A percentile compares a stretch with the other conserved stretches of the same genome.
Evolutionary conservation across 2,329 filamentous ascomycete species (phyloP).

Genomic region (Monosporascus sp.): DNA sequence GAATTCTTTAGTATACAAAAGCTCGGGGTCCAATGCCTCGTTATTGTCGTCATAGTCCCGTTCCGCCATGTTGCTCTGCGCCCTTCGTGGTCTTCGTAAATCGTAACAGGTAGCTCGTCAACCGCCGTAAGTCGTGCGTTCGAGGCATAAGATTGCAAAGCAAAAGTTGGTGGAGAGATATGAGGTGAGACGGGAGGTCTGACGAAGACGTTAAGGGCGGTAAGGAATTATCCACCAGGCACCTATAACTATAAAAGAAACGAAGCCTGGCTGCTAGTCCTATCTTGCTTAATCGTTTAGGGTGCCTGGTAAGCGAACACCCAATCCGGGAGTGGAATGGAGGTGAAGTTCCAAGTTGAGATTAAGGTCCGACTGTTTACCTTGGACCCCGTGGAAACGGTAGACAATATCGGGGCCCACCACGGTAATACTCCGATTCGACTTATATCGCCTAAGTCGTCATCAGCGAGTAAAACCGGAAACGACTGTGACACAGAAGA

Average conservation of each 20-base stretch:
- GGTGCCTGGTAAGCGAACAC: neutral
- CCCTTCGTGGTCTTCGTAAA: conserved; percentile 11
- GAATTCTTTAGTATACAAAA: conserved; percentile 87
- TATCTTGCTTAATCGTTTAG: too few relatives aligned
- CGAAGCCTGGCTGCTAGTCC: too few relatives aligned
- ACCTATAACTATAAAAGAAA: too few relatives aligned
- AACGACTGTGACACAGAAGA: neutral
- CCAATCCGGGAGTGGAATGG: neutral
- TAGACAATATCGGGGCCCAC: neutral
- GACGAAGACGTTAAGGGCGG: neutral
- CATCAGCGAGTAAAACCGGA: neutral
- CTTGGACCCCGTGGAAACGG: neutral
- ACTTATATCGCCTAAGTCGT: neutral
- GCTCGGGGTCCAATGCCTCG: conserved; percentile 73
- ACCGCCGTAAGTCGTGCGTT: neutral
- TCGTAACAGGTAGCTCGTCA: conserved; percentile 4
- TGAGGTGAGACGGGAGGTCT: neutral
- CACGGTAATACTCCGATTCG: neutral
- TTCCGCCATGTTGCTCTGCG: conserved; percentile 37
- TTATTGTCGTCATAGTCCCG: conserved; percentile 42
- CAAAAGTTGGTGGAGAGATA: neutral
- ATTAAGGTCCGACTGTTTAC: neutral
- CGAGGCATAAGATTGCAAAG: neutral
- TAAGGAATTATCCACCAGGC: neutral
- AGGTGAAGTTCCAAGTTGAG: neutral